Evolutionary conservation across 1,284 basidiomycete species (phyloP), one percentile per base, ranked within the genome.

Genomic region (Vanrija pseudolonga): DNA sequence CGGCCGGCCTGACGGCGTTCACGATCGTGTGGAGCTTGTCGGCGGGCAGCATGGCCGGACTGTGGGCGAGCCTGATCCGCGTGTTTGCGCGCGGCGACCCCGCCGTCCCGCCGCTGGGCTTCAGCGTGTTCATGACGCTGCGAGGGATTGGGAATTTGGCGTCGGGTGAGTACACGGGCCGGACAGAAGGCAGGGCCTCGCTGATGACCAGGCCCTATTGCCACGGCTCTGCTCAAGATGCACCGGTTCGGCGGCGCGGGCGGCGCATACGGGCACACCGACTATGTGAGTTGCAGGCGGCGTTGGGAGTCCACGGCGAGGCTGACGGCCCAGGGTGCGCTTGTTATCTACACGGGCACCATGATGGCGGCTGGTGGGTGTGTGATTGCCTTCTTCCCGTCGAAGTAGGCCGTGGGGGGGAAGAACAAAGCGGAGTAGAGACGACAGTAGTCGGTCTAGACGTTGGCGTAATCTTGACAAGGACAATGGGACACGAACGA

Each of bases 131-230:
- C 43, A 62, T 67, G 14, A 65, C 67, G 45, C 47, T 61, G 15
- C 48, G 68, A 28, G 74, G 72, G 4, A 57, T 76, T 6, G 74
- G 72, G n/a, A 72, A 69, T 50, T 63, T 76, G 39, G 52, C 53
- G 19, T 62, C 59, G 4, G 73, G 47, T 26, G 26, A 11, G 26
- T 26, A 8, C n/a, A n/a, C n/a, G n/a, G n/a, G n/a, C n/a, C n/a
- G n/a, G 26, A 6, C 3, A 6, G 26, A 6, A 26, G 11, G 26
- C 3, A 8, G 26, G 26, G 7, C 11, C 7, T 8, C 26, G 26
- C 26, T 26, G 44, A 61, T 66, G 1, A 70, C 66, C n/a, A 17
- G 72, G 66, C 28, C 67, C 69, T 17, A 62, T 69, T 12, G 64
- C 67, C 5, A 58, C 64, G 28, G 60, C 64, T 7, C 51, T 71